phyloP scores from a whole-genome alignment of 768 basidiomycete species.

The Trichaptum fuscoviolaceum region DNA sequence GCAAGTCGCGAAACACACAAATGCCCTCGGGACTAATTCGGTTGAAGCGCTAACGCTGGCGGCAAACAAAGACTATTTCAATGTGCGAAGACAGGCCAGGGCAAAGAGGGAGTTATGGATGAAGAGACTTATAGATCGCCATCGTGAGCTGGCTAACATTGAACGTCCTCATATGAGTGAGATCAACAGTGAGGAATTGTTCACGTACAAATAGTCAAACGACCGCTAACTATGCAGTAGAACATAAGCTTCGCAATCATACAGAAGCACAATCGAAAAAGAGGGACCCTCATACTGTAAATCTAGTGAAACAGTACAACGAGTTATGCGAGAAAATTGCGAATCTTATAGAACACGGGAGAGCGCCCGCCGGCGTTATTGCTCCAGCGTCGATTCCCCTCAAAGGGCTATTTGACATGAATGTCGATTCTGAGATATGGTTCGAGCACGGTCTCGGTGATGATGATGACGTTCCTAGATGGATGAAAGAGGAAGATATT shows the following conservation, averaged over 20 bases:
- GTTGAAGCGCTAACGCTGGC: conserved; percentile 9
- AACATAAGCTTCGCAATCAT: conserved; percentile 24
- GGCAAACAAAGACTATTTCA: conserved; percentile 9
- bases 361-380: conserved; percentile 21
- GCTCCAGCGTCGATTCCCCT: conserved; percentile 19
- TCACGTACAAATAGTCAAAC: background rate
- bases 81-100: conserved; percentile 16
- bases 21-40: conserved; percentile 7
- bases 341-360: conserved; percentile 14
- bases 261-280: conserved; percentile 21
- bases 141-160: conserved; percentile 17
- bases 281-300: conserved; percentile 24
- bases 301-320: conserved; percentile 24
- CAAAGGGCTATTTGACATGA: conserved; percentile 24
- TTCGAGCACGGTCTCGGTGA: conserved; percentile 27
- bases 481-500: conserved; percentile 18
- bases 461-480: conserved; percentile 14
- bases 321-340: conserved; percentile 20
- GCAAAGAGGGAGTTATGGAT: conserved; percentile 17
- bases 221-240: conserved; percentile 7
- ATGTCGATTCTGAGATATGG: conserved; percentile 35
- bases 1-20: background rate
- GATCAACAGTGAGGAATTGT: conserved; percentile 17
- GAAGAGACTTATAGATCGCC: conserved; percentile 15
- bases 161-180: conserved; percentile 14